Conservation (phyloP, 1,139 yeast genomes). For the Eremothecium gossypii region DNA sequence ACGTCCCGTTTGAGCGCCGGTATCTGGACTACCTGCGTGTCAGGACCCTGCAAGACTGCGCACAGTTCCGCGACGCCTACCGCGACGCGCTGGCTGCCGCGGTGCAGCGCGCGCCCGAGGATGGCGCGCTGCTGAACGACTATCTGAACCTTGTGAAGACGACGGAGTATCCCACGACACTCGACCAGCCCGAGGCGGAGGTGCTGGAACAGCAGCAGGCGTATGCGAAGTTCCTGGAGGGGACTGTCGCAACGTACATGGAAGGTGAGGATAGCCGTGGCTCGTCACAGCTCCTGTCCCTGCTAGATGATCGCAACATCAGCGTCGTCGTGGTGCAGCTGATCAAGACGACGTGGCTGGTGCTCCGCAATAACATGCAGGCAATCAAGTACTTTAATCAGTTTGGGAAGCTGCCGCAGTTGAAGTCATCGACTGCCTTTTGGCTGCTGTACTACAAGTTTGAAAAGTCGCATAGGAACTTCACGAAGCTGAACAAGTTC, state of each 20-base stretch:
- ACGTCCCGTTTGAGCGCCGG: slow-evolving; percentile 12
- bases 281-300: slow-evolving; percentile 19
- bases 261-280: slow-evolving; percentile 9
- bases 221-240: slow-evolving; percentile 22
- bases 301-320: slow-evolving; percentile 30
- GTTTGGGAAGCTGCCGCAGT: slow-evolving; percentile 33
- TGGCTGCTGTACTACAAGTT: slow-evolving; percentile 51
- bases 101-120: slow-evolving; percentile 15
- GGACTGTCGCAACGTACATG: slow-evolving; percentile 19
- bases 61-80: slow-evolving; percentile 6
- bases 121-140: slow-evolving; percentile 12
- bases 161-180: slow-evolving; percentile 15
- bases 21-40: slow-evolving; percentile 13
- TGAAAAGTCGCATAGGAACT: slow-evolving; percentile 38
- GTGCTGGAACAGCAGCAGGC: slow-evolving; percentile 18
- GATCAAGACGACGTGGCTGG: slow-evolving; percentile 33
- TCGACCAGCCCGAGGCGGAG: slow-evolving; percentile 16
- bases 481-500: slow-evolving; percentile 36
- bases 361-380: slow-evolving; percentile 27
- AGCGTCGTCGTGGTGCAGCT: slow-evolving; percentile 33
- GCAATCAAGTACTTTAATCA: slow-evolving; percentile 38
- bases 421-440: slow-evolving; percentile 38
- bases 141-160: slow-evolving; percentile 18
- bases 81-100: slow-evolving; percentile 10
- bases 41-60: slow-evolving; percentile 9